Conservation (phyloP, 1,284 basidiomycete species). For the Trichosporon sp. region DNA sequence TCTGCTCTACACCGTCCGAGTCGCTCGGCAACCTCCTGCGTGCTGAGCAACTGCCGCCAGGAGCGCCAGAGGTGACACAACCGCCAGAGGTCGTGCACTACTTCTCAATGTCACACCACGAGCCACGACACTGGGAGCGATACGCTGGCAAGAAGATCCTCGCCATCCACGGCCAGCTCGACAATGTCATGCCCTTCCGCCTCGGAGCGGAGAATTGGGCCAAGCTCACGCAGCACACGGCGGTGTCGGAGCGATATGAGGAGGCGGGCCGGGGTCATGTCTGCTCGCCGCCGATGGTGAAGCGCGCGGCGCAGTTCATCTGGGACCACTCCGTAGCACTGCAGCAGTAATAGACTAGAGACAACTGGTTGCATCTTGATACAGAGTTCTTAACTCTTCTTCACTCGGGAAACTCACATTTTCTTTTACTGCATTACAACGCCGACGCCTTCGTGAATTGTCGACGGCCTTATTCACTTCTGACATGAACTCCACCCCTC, state of each 20-base stretch:
- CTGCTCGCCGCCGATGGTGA: slow-evolving; percentile 42
- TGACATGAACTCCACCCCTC: no score
- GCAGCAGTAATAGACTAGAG: neutral
- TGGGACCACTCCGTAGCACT: neutral
- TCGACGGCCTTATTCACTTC: no score
- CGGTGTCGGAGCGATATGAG: neutral
- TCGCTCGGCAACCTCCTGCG: neutral
- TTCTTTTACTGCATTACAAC: neutral
- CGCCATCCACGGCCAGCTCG: slow-evolving; percentile 55
- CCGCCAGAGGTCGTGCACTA: neutral
- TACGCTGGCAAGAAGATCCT: slow-evolving; percentile 65
- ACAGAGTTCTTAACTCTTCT: neutral
- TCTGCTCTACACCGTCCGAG: slow-evolving; percentile 11
- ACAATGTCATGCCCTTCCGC: slow-evolving; percentile 38
- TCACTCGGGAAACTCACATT: neutral
- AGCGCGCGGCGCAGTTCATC: slow-evolving; percentile 31
- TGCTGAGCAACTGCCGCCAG: neutral
- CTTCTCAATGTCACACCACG: neutral
- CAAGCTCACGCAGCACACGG: neutral
- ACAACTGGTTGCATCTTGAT: neutral
- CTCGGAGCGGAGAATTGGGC: slow-evolving; percentile 17
- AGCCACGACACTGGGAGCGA: neutral
- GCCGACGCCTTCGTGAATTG: no score
- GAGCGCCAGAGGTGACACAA: neutral
- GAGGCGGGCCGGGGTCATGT: slow-evolving; percentile 8